Evolutionary conservation across 2,329 filamentous ascomycete species (phyloP).

Genomic region (Sporothrix brasiliensis): DNA sequence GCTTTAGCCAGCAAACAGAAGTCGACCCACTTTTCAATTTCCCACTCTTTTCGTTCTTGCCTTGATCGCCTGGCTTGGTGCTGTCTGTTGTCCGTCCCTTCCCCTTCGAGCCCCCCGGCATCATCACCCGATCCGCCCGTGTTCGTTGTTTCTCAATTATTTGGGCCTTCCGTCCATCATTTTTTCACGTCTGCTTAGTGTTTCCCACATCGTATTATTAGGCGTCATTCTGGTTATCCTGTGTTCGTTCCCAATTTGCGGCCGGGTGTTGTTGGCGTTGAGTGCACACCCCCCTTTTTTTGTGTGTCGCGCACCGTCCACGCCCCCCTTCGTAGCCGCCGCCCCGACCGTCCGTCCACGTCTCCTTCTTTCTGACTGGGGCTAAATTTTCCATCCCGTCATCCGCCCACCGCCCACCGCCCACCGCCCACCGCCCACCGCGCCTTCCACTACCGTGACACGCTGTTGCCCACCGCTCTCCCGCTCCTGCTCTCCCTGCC

Average conservation of each 20-base stretch:
- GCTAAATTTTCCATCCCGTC: slow-evolving; percentile 35
- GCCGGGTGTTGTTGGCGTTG: slow-evolving; percentile 1
- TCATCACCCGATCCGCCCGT: slow-evolving; percentile 39
- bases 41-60: neutral
- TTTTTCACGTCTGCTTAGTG: neutral
- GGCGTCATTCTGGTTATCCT: neutral
- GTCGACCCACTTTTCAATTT: slow-evolving; percentile 28
- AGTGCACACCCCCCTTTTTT: slow-evolving; percentile 25
- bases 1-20: slow-evolving; percentile 26
- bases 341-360: slow-evolving; percentile 33
- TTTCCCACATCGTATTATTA: slow-evolving; percentile 13
- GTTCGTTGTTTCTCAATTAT: slow-evolving; percentile 28
- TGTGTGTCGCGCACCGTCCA: slow-evolving; percentile 16
- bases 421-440: slow-evolving; percentile 34
- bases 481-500: slow-evolving; percentile 20
- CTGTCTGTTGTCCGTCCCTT: slow-evolving; percentile 33
- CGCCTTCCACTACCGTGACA: slow-evolving; percentile 31
- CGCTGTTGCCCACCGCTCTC: slow-evolving; percentile 27
- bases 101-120: slow-evolving; percentile 36
- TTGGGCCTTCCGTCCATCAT: neutral
- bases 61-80: slow-evolving; percentile 16
- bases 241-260: neutral
- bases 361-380: slow-evolving; percentile 25
- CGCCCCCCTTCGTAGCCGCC: slow-evolving; percentile 31
- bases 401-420: slow-evolving; percentile 36